These are phyloP conservation scores for Millerago galiae DNA, from an alignment of 805 yeast genomes.

Conservation along the genomic window DNA sequence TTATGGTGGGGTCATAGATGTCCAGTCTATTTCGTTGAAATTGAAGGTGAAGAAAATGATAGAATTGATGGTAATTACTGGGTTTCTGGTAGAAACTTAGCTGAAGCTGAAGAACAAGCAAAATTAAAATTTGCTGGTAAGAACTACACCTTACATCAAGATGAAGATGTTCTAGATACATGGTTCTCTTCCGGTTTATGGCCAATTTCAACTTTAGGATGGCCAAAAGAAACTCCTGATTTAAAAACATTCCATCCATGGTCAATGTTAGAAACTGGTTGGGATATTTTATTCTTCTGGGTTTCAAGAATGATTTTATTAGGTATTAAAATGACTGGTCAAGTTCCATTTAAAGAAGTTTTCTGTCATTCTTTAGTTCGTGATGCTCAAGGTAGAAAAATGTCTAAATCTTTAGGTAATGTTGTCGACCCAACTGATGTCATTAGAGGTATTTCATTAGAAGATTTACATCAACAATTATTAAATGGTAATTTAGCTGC, in stretches of 20 bases:
- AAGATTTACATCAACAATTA: conserved; percentile 73
- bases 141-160: conserved; percentile 79
- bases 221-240: conserved; percentile 82
- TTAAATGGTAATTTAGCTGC: conserved; percentile 81
- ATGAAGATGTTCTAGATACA: conserved; percentile 96
- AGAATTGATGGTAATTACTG: conserved; percentile 70
- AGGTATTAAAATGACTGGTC: conserved; percentile 84
- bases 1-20: conserved; percentile 98
- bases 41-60: conserved; percentile 57
- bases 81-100: conserved; percentile 82
- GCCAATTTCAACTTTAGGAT: conserved; percentile 95
- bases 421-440: conserved; percentile 96
- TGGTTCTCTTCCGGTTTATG: conserved; percentile 98
- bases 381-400: conserved; percentile 98
- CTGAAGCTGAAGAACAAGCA: conserved; percentile 85
- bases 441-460: conserved; percentile 77
- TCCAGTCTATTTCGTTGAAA: conserved; percentile 83
- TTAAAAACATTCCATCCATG: conserved; percentile 78
- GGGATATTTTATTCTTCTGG: conserved; percentile 99
- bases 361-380: conserved; percentile 98
- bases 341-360: conserved; percentile 90
- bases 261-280: conserved; percentile 95
- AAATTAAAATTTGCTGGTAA: conserved; percentile 59
- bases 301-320: conserved; percentile 93
- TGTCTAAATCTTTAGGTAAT: conserved; percentile 97